Base-by-base conservation (phyloP, 257 asterid genomes). In the Buddleja alternifolia region DNA sequence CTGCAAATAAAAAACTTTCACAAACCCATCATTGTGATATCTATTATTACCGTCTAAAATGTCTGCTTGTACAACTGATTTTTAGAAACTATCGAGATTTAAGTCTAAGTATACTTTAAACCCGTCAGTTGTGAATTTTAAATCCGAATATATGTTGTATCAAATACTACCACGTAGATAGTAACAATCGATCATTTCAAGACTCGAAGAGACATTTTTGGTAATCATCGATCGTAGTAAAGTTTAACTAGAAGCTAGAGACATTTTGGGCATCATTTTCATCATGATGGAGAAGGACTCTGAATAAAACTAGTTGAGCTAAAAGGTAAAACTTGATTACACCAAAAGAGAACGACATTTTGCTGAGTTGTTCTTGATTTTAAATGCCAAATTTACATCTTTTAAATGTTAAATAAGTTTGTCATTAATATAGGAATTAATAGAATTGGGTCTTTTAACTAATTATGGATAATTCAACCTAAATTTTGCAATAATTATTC, bases 1-100 rank as follows among this genome's bases (percentile, higher is more conserved):
- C 69, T 73, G 46, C 65, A 54, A 24, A 14, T 14, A 14, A 17
- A 48, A 29, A 19, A 7, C 67, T 65, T 69, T 62, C 72, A 66
- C 73, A 57, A 16, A 40, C 6, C 40, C 75, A 71, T 79, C 75
- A 65, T 70, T 73, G 51, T 58, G 25, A 51, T n/a, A 4, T 16
- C 61, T 21, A 54, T 58, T 57, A 5, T 11, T 37, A 54, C 40
- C n/a, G 25, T 10, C 19, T 40, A 60, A 67, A 10, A 56, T 63
- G 71, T 45, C 74, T 42, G 40, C 60, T 68, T 17, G 12, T 17
- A n/a, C n/a, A 46, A 44, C 19, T 55, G 9, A 8, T 12, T 29
- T 39, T 58, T 32, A n/a, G n/a, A n/a, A n/a, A n/a, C n/a, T n/a
- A n/a, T n/a, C n/a, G n/a, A n/a, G n/a, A n/a, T n/a, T n/a, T n/a